Percentiles rank a stretch among this genome's conserved stretches.
Conservation (phyloP, 192 early-diverging fungal genomes). For the Backusella tarrabulga region DNA sequence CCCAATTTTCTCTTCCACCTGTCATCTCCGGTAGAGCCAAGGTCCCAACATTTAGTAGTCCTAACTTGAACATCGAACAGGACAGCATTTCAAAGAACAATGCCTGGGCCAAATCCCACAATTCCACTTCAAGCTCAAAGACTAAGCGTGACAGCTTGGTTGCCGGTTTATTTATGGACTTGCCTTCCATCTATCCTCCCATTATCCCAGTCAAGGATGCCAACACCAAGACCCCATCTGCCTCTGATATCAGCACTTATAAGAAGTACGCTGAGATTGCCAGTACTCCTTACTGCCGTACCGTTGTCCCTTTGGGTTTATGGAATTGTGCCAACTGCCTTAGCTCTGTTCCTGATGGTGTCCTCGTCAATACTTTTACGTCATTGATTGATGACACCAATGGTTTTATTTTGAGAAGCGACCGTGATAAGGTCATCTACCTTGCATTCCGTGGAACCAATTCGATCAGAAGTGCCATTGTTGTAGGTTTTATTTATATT, state of each 20-base stretch:
- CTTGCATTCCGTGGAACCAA: constrained; percentile 9
- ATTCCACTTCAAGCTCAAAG: not conserved
- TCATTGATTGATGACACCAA: not conserved
- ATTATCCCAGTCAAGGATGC: not conserved
- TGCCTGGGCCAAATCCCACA: not conserved
- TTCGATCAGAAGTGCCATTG: not conserved
- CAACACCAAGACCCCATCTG: not conserved
- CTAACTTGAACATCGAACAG: not conserved
- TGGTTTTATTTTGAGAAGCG: constrained; percentile 14
- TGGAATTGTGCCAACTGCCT: constrained; percentile 9
- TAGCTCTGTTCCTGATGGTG: not conserved
- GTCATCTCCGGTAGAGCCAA: not conserved
- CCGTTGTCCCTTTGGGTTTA: not conserved
- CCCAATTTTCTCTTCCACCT: not conserved
- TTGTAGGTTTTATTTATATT: not conserved
- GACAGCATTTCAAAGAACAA: not conserved
- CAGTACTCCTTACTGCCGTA: not conserved
- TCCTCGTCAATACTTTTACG: not conserved
- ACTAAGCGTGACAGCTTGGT: not conserved
- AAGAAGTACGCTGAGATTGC: not conserved
- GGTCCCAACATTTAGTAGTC: not conserved
- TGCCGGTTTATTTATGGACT: not conserved
- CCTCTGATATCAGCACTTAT: not conserved
- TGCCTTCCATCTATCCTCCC: not conserved
- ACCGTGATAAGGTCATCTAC: not conserved